Conservation (phyloP, 768 basidiomycete genomes). For the Artomyces pyxidatus region DNA sequence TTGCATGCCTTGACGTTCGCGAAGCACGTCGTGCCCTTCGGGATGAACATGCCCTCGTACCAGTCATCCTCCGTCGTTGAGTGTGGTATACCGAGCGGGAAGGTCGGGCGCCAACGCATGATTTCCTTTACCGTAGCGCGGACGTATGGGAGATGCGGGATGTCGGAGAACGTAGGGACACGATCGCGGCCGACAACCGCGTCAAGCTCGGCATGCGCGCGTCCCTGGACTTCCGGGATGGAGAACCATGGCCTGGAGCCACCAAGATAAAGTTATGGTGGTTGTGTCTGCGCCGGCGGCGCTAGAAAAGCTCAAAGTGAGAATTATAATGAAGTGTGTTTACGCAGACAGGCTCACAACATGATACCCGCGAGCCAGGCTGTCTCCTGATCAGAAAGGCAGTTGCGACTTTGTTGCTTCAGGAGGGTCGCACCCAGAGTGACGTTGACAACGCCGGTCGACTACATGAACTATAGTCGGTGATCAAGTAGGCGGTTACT, state of each 20-base stretch:
- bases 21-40: constrained; percentile 20
- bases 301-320: background rate
- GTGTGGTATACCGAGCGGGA: constrained; percentile 15
- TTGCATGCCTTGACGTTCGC: constrained; percentile 16
- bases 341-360: too few species aligned
- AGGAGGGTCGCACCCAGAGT: too few species aligned
- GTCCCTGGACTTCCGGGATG: constrained; percentile 28
- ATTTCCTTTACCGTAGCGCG: constrained; percentile 28
- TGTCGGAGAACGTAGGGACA: constrained; percentile 29
- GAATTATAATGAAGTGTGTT: background rate
- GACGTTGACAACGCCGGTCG: too few species aligned
- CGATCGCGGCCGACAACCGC: constrained; percentile 24
- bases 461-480: too few species aligned
- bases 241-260: constrained; percentile 33
- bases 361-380: constrained; percentile 12
- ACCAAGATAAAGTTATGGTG: constrained; percentile 20
- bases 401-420: background rate
- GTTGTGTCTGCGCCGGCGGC: background rate
- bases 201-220: constrained; percentile 37
- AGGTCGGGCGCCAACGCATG: constrained; percentile 19
- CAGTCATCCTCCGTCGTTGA: constrained; percentile 1
- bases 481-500: too few species aligned
- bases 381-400: constrained; percentile 3
- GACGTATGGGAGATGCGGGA: constrained; percentile 27
- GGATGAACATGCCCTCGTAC: constrained; percentile 12